Base-by-base conservation (phyloP, 768 basidiomycete species). In the Suillus weaverae region DNA sequence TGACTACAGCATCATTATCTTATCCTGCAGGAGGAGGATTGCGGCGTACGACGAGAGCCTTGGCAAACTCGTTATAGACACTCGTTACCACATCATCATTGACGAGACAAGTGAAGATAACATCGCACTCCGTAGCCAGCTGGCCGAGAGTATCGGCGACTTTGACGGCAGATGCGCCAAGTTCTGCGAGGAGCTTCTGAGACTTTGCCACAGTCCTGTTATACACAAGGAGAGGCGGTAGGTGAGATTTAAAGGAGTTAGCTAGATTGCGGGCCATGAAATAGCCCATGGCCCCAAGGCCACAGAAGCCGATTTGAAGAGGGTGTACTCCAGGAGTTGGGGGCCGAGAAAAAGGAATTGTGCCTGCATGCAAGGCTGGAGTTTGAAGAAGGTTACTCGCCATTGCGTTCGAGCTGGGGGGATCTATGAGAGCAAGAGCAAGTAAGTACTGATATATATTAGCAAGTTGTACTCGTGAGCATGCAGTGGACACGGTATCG, bases 201-300 rank as follows among this genome's bases (percentile, higher is more conserved):
- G 85, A 75, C 74, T 91, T 93, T 38, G 83, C 80, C 5, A 73
- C 62, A 8, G 87, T 84, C n/a, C 94, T 85, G 72, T 95, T 97
- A 81, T 86, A 94, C 10, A 96, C 82, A 41, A 89, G 74, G 59
- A 95, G 72, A 4, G 92, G 86, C 0, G 81, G 78, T 39, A 79
- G 69, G 53, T 81, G 77, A 5, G 77, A 68, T 22, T 77, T 74
- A 53, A 77, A 81, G 67, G 83, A 79, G 50, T 77, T 85, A 39
- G 91, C 91, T 39, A 97, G 81, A 75, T 96, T 97, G 43, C 83
- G 81, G 7, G 90, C 90, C 90, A 95, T 95, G 22, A 80, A 74
- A 70, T 81, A 85, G 11, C 91, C 92, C 86, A 94, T 91, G 26
- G 85, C 83, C 26, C 89, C 89, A 18, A 89, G 76, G 4, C 80